Percentiles rank a stretch among this genome's conserved stretches.
These are phyloP conservation scores for Aquilaria sinensis DNA, from an alignment of 345 rosid species.

Conservation along the genomic window DNA sequence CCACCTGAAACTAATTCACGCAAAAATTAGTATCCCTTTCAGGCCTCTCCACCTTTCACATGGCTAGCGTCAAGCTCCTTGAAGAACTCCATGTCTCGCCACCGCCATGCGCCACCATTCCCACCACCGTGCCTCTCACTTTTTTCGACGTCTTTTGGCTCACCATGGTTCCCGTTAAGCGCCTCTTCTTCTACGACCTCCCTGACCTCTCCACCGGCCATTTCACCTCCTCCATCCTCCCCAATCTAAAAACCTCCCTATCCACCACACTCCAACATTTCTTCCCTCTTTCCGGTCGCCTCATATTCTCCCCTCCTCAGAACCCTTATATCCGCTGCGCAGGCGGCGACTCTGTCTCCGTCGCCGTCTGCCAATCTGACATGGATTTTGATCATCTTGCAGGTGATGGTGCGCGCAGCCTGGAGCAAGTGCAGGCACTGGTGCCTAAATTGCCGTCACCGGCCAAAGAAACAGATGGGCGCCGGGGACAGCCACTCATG, in stretches of 20 bases:
- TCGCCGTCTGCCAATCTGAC: slow-evolving; percentile 19
- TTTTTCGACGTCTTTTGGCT: slow-evolving; percentile 54
- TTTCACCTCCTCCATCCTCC: slow-evolving; percentile 29
- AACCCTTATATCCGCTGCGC: slow-evolving; percentile 16
- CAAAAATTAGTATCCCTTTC: no score
- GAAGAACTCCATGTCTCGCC: slow-evolving; percentile 9
- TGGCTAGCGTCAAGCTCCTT: background rate
- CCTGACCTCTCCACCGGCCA: slow-evolving; percentile 20
- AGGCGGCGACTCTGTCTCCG: slow-evolving; percentile 12
- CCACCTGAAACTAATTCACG: no score
- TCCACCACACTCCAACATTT: slow-evolving; percentile 38
- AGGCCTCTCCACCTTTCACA: no score
- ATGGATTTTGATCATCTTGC: slow-evolving; percentile 10
- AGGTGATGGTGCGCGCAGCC: background rate
- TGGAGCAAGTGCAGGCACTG: slow-evolving; percentile 8
- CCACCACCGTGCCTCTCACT: slow-evolving; percentile 25
- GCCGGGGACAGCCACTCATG: slow-evolving; percentile 14
- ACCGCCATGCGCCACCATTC: slow-evolving; percentile 11
- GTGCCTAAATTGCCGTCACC: slow-evolving; percentile 23
- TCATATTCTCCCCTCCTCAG: background rate
- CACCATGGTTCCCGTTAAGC: slow-evolving; percentile 30
- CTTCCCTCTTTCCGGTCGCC: slow-evolving; percentile 31
- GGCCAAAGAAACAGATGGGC: no score
- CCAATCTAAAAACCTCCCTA: slow-evolving; percentile 33
- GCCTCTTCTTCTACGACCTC: slow-evolving; percentile 38